Base-by-base conservation (phyloP, 2,329 filamentous ascomycete species). In the Pseudopyricularia cyperi region DNA sequence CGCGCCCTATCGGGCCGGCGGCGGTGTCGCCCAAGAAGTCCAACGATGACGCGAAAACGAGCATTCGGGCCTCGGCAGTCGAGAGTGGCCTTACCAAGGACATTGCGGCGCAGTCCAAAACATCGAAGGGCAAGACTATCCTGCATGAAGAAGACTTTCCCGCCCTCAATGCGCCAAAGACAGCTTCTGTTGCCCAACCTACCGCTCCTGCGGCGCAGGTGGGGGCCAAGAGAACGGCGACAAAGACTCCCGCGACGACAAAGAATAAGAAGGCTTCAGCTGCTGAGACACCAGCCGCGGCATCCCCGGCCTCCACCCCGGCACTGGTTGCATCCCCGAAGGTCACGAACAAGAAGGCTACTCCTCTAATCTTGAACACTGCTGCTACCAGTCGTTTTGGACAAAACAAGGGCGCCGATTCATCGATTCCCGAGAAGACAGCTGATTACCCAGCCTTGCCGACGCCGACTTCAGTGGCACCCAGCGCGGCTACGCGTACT, bases 61-160 rank as follows among this genome's bases (percentile, higher is more conserved):
- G 58, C 22, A 66, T 71, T 50, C 77, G 75, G 54, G 62, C 68
- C 11, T 57, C 74, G 8, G 70, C 74, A 1, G 65, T 64, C 2
- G 71, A 72, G 48, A 73, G 66, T 48, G 71, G 72, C 0, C 58
- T 74, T 24, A 71, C 74, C 5, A 74, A 72, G 58, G 68, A 73
- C 28, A 71, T 71, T 33, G 66, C 68, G 2, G 60, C 68, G 1
- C 66, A 68, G 56, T 57, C 62, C 3, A 66, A 66, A 53, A 53
- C 61, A 14, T 35, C 56, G 5, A 67, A 67, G 56, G 60, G 59
- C 30, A 66, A 59, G 50, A 55, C 61, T 37, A 55, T 74, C 30
- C 63, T 82, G 46, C 73, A 80, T 54, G 76, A 81, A 24, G 79
- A 83, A 57, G 80, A 84, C 57, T 84, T 83, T 57, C 81, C 81